phyloP scores from a whole-genome alignment of 495 filamentous ascomycete species.

The Daldinia bambusicola region DNA sequence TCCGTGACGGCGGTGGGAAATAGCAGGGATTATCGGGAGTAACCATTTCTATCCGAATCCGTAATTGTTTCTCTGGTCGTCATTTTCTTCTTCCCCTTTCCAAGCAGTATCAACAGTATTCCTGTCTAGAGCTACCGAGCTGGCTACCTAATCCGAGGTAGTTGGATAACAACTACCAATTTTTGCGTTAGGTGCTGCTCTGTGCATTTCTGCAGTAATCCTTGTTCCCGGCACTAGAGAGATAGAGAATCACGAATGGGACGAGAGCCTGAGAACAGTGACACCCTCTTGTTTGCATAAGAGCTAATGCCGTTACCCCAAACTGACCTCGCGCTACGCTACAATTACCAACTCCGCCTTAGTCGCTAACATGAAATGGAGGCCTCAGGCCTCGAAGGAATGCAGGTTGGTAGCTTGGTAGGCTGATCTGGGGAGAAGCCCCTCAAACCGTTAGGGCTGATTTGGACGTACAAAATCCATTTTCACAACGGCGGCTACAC shows the following conservation, averaged over 20 bases:
- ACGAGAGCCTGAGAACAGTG: conserved; percentile 40
- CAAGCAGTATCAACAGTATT: conserved; percentile 34
- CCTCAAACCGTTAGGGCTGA: conserved; percentile 33
- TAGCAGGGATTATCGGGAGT: conserved; percentile 33
- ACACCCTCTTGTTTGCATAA: conserved; percentile 31
- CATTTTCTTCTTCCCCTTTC: conserved; percentile 21
- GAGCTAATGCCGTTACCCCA: conserved; percentile 33
- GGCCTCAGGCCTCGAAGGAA: conserved; percentile 15
- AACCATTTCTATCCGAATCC: conserved; percentile 30
- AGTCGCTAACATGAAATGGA: conserved; percentile 19
- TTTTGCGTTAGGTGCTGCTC: conserved; percentile 29
- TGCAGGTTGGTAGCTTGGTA: conserved; percentile 25
- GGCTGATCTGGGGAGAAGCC: conserved; percentile 19
- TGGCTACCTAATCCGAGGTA: not conserved
- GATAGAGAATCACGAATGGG: conserved; percentile 42
- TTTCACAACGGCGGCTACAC: not conserved
- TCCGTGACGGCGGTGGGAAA: conserved; percentile 32
- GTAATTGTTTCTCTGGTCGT: conserved; percentile 8
- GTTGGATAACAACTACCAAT: conserved; percentile 15
- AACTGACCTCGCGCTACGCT: conserved; percentile 1
- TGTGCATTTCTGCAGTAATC: conserved; percentile 36
- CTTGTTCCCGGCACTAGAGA: conserved; percentile 42
- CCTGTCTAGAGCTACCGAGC: conserved; percentile 8
- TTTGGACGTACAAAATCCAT: conserved; percentile 4
- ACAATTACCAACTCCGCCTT: conserved; percentile 24